phyloP scores from a whole-genome alignment of 2,329 filamentous ascomycete species.

The Colletotrichum orchidophilum region DNA sequence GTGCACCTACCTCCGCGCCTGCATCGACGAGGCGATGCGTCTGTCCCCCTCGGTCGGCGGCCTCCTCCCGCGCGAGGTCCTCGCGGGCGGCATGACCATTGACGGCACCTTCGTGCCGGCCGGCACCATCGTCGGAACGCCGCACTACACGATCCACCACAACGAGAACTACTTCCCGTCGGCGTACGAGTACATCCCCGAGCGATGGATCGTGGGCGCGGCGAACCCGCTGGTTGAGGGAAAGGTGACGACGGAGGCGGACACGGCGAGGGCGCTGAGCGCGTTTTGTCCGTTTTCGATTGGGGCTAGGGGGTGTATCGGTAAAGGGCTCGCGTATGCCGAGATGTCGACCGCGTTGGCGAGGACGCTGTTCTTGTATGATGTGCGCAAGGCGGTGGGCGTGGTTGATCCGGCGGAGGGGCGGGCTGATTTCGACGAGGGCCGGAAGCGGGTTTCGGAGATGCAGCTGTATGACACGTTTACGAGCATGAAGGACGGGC shows the following conservation, averaged over 20 bases:
- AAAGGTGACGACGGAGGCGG: slow-evolving; percentile 56
- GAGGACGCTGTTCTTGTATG: slow-evolving; percentile 68
- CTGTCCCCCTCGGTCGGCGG: slow-evolving; percentile 69
- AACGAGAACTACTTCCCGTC: slow-evolving; percentile 69
- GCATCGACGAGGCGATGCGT: slow-evolving; percentile 73
- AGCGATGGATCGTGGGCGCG: slow-evolving; percentile 70
- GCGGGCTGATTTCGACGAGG: slow-evolving; percentile 57
- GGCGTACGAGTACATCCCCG: slow-evolving; percentile 68
- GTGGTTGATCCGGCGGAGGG: slow-evolving; percentile 64
- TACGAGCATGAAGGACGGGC: slow-evolving; percentile 77
- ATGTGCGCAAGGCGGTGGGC: slow-evolving; percentile 61
- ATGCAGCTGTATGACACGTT: slow-evolving; percentile 79
- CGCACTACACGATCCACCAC: slow-evolving; percentile 76
- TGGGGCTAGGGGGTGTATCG: slow-evolving; percentile 76
- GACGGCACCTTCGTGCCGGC: slow-evolving; percentile 64
- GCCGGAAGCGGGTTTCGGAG: slow-evolving; percentile 65
- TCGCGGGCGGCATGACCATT: slow-evolving; percentile 62
- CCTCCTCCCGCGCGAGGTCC: slow-evolving; percentile 67
- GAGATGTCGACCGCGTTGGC: slow-evolving; percentile 74
- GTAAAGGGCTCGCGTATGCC: slow-evolving; percentile 74
- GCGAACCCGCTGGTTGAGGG: slow-evolving; percentile 45
- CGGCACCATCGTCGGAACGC: slow-evolving; percentile 70
- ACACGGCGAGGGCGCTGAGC: slow-evolving; percentile 65
- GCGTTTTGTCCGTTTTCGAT: slow-evolving; percentile 81
- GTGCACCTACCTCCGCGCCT: slow-evolving; percentile 69